Conservation (phyloP, 1,284 basidiomycete genomes). For the Cutaneotrichosporon dermatis region DNA sequence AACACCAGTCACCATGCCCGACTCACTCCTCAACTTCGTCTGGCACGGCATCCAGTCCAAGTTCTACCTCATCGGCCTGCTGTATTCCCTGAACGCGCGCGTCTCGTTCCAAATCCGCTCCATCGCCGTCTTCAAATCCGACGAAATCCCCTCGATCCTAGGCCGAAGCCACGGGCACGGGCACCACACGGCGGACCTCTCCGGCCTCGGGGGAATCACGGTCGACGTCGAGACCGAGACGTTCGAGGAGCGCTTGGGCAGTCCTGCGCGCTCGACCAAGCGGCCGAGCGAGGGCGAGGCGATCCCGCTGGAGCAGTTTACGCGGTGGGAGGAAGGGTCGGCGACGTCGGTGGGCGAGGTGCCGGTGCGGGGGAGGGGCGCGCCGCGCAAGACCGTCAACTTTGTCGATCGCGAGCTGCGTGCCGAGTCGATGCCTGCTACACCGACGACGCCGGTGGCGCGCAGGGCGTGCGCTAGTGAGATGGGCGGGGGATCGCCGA, state of each 20-base stretch:
- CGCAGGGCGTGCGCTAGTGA: too few relatives aligned
- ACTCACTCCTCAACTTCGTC: constrained; percentile 17
- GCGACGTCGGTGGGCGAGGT: too few relatives aligned
- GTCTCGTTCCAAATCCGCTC: background rate
- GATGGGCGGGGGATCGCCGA: background rate
- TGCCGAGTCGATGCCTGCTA: too few relatives aligned
- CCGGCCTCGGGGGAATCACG: background rate
- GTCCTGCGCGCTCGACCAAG: background rate
- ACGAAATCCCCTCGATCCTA: background rate
- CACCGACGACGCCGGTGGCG: too few relatives aligned
- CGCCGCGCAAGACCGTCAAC: too few relatives aligned
- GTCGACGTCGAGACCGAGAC: constrained; percentile 22
- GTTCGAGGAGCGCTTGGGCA: constrained; percentile 6
- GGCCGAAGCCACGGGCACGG: too few relatives aligned
- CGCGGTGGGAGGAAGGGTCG: too few relatives aligned
- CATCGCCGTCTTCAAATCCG: background rate
- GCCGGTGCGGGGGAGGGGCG: too few relatives aligned
- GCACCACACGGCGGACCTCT: too few relatives aligned
- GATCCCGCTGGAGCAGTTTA: background rate
- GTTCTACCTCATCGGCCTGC: constrained; percentile 27
- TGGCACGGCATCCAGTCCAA: constrained; percentile 24
- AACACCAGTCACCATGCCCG: constrained; percentile 14
- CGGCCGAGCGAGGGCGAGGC: background rate
- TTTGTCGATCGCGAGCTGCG: too few relatives aligned
- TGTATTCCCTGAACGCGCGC: constrained; percentile 28